Evolutionary conservation across 2,329 filamentous ascomycete genomes (phyloP).

Genomic region (Neurospora sp.): DNA sequence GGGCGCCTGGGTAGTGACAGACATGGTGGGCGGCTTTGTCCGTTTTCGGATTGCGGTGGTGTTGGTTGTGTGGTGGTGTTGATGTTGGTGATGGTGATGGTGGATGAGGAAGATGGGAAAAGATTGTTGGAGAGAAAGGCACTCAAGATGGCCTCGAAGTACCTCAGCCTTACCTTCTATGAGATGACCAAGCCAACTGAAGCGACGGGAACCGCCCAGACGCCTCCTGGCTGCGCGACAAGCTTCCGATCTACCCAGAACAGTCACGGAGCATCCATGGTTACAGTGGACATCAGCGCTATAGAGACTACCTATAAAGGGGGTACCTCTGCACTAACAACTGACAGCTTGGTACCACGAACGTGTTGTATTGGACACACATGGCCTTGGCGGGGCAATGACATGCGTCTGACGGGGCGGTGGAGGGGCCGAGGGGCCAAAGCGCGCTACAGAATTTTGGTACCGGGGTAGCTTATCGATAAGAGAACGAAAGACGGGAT

Average conservation of each 20-base stretch:
- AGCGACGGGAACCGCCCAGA: not conserved
- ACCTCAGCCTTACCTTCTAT: not conserved
- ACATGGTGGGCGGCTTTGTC: not conserved
- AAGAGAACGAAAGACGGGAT: not conserved
- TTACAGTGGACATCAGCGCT: not conserved
- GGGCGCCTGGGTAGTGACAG: slow-evolving; percentile 25
- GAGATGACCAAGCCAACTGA: not conserved
- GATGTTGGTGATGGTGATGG: not conserved
- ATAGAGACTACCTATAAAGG: too few relatives aligned
- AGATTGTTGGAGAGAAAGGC: not conserved
- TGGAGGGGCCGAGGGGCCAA: not conserved
- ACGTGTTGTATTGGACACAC: too few relatives aligned
- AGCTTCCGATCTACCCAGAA: not conserved
- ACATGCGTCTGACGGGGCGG: not conserved
- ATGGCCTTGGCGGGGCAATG: not conserved
- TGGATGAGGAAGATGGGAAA: not conserved
- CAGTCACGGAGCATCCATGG: not conserved
- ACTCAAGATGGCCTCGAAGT: not conserved
- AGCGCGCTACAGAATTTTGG: not conserved
- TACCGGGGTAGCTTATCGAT: not conserved
- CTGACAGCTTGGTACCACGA: not conserved
- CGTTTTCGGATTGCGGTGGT: not conserved
- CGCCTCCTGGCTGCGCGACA: not conserved
- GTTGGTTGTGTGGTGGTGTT: not conserved
- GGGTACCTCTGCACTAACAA: not conserved